Evolutionary conservation across 257 asterid species (phyloP), one percentile per base, ranked within the genome.

Genomic region (Fraxinus excelsior): DNA sequence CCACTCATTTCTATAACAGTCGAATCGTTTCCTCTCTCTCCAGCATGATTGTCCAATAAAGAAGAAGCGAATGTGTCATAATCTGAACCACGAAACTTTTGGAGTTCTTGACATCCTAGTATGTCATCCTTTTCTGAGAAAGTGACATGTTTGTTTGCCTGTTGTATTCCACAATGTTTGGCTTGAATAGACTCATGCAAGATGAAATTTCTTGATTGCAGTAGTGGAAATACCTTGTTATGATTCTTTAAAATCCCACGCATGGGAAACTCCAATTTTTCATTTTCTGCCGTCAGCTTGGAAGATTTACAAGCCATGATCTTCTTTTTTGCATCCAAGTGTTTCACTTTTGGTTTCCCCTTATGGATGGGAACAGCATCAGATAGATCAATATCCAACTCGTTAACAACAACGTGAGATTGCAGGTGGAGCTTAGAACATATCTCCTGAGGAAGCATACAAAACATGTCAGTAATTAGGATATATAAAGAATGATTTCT

Each of bases 91-190:
- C 66, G 56, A 34, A 67, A 25, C 2, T 72, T 73, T 8, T 51
- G 76, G 29, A 74, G 72, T 74, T 76, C 76, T 23, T 25, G 37
- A 67, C 75, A 74, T 60, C 82, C 88, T 40, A 60, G 81, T 68
- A 78, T 70, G 65, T 81, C 86, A 60, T 87, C 82, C 29, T 78
- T 80, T 70, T 84, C 79, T 29, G 88, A 85, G 83, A 89, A 86
- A 76, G 81, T 77, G 75, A 81, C 89, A 5, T 85, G 88, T 66
- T 78, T 86, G 71, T 83, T 49, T 37, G 56, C 84, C 81, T 80
- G 76, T 38, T 76, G 85, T 46, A 70, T 14, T 42, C 78, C 66
- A 60, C 73, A 62, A 2, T 32, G 25, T 79, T 75, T 86, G 75
- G 64, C 62, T 19, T 69, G 79, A 67, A 35, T 60, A 71, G 80